A percentile compares a stretch with the other conserved stretches of the same genome.
phyloP scores from a whole-genome alignment of 805 yeast species.

The Candida cerambycidarum region DNA sequence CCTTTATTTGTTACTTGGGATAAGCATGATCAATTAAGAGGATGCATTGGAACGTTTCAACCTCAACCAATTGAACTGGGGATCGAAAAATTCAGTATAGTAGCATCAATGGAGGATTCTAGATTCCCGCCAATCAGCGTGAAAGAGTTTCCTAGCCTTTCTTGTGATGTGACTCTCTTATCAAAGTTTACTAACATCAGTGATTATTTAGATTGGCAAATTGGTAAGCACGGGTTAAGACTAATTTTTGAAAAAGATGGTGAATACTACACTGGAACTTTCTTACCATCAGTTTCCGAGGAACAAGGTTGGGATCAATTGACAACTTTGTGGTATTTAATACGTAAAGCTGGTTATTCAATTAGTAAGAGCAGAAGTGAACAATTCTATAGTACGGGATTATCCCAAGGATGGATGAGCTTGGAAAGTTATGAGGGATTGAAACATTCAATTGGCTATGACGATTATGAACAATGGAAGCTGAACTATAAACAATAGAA shows the following conservation, averaged over 20 bases:
- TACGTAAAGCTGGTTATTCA: conserved; percentile 65
- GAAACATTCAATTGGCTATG: conserved; percentile 26
- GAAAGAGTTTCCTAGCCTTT: conserved; percentile 54
- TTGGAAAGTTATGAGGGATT: conserved; percentile 38
- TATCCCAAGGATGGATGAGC: conserved; percentile 33
- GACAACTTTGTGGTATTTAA: conserved; percentile 68
- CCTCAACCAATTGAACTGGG: conserved; percentile 55
- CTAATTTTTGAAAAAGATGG: conserved; percentile 48
- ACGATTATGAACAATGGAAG: conserved; percentile 20
- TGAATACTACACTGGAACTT: conserved; percentile 65
- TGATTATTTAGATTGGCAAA: conserved; percentile 68
- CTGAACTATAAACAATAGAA: too few relatives aligned
- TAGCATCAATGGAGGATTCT: conserved; percentile 70
- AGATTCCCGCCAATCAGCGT: conserved; percentile 66
- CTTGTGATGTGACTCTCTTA: conserved; percentile 64
- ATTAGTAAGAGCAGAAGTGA: conserved; percentile 17
- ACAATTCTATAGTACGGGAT: conserved; percentile 27
- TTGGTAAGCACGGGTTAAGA: conserved; percentile 82
- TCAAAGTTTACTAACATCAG: conserved; percentile 53
- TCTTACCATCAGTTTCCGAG: conserved; percentile 83
- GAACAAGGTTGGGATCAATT: conserved; percentile 82
- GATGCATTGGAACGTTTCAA: conserved; percentile 89
- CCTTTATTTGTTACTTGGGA: conserved; percentile 94
- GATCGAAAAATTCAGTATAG: conserved; percentile 57
- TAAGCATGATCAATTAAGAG: conserved; percentile 56